Conservation (phyloP, 352 stramenopile species). For the Globisporangium yorkense region DNA sequence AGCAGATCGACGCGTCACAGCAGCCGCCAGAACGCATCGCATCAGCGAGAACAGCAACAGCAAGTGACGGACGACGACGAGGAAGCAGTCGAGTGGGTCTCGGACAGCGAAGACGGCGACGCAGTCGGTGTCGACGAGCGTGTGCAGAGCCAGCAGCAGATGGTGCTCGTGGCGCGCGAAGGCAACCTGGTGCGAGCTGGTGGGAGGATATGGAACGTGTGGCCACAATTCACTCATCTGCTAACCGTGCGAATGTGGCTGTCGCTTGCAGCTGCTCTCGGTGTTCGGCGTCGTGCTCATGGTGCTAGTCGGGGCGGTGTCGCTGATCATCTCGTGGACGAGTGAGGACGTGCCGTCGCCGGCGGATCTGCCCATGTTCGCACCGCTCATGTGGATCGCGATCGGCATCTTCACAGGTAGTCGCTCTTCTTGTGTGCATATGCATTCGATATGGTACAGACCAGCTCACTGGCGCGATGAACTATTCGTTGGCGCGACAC, state of each 20-base stretch:
- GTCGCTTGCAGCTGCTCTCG: slow-evolving; percentile 39
- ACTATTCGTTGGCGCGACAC: background rate
- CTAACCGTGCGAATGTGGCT: background rate
- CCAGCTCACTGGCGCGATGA: background rate
- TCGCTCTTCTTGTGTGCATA: background rate
- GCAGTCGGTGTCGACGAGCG: slow-evolving; percentile 15
- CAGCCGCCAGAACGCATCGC: background rate
- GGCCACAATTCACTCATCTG: background rate
- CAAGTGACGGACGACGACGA: slow-evolving; percentile 15
- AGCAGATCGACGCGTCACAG: background rate
- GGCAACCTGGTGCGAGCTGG: slow-evolving; percentile 39
- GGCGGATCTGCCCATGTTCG: slow-evolving; percentile 65
- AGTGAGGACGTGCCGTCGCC: slow-evolving; percentile 37
- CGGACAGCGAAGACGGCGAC: slow-evolving; percentile 36
- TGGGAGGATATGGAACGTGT: background rate
- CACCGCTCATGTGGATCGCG: slow-evolving; percentile 75
- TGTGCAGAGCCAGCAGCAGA: slow-evolving; percentile 25
- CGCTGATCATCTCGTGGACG: slow-evolving; percentile 49
- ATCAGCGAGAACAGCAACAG: background rate
- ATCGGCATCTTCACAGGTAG: slow-evolving; percentile 71
- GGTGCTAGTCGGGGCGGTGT: slow-evolving; percentile 55
- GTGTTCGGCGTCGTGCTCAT: slow-evolving; percentile 67
- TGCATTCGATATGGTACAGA: background rate
- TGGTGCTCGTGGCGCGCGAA: slow-evolving; percentile 32
- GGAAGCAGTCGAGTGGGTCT: slow-evolving; percentile 32